Evolutionary conservation across 2,329 filamentous ascomycete genomes (phyloP).

Genomic region (Aspergillus awamori): DNA sequence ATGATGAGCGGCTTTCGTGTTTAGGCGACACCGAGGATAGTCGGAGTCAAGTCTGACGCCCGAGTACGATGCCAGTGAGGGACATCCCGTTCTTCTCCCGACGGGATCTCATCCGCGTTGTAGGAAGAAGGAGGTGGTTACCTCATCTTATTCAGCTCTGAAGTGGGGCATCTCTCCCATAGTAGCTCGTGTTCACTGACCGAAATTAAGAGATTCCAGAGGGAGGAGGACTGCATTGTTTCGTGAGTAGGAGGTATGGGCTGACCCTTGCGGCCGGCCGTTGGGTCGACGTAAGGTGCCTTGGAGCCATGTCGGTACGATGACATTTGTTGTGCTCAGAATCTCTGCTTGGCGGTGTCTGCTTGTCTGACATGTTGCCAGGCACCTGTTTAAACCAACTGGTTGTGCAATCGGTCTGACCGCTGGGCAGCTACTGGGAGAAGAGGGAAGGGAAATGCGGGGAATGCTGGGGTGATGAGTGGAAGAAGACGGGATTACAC

Average conservation of each 20-base stretch:
- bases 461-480: constrained; percentile 1
- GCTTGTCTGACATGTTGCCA: not conserved
- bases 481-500: not conserved
- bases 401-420: not conserved
- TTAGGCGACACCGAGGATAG: not conserved
- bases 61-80: no score
- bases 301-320: not conserved
- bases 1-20: not conserved
- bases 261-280: constrained; percentile 9
- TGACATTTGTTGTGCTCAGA: constrained; percentile 6
- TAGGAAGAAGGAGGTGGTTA: not conserved
- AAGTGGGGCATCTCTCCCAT: no score
- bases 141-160: not conserved
- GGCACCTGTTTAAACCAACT: not conserved
- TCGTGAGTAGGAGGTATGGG: not conserved
- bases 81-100: not conserved
- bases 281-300: constrained; percentile 2
- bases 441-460: constrained; percentile 1
- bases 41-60: not conserved
- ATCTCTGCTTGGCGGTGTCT: not conserved
- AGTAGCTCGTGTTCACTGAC: not conserved
- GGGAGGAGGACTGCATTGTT: not conserved
- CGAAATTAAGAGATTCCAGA: not conserved
- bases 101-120: not conserved
- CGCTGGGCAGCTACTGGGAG: not conserved